Base-by-base conservation (phyloP, 2,329 filamentous ascomycete genomes). In the Cordyceps cateniannulata region DNA sequence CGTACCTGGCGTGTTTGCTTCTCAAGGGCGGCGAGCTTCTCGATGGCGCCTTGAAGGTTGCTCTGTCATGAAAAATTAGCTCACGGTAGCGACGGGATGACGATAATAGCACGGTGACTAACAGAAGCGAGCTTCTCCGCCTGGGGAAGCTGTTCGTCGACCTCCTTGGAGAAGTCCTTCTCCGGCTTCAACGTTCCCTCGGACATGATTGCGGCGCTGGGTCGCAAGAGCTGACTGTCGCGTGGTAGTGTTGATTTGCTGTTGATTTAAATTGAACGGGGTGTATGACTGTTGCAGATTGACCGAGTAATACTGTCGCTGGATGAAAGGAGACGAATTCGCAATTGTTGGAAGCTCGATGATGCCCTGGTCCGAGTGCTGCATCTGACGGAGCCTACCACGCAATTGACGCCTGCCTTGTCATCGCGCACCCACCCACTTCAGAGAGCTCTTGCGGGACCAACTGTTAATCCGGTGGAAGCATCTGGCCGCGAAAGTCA, bases 101-200 rank as follows among this genome's bases (percentile, higher is more conserved):
- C 22, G 35, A 57, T 20, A 38, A 40, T 38, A 16, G 35, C 24
- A 9, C 50, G 54, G 69, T 65, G 76, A 89, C 73, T 66, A 77
- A 95, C 93, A 83, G 93, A 88, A 68, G 93, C 92, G 68, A 96
- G 85, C 79, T 89, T 83, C 81, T 98, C 87, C 62, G 92, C 91
- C 77, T 97, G 92, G 54, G 91, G 90, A 68, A 99, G 87, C 77
- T 91, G 85, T 78, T 89, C 86, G 81, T 98, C 93, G 71, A 91
- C 91, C 78, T 98, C 93, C 80, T 96, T 96, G 72, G 90, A 89
- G 85, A 90, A 97, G 86, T 99, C 95, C 88, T 96, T 97, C 82
- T 99, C 95, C 72, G 93, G 91, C 85, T 96, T 96, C 76, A 95
- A 77, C 71, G 83, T 77, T 76, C 86, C 86, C 77, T 92, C 90